A percentile compares a stretch with the other conserved stretches of the same genome.
Conservation (phyloP, 2,329 filamentous ascomycete genomes). For the Clarireedia sp. region DNA sequence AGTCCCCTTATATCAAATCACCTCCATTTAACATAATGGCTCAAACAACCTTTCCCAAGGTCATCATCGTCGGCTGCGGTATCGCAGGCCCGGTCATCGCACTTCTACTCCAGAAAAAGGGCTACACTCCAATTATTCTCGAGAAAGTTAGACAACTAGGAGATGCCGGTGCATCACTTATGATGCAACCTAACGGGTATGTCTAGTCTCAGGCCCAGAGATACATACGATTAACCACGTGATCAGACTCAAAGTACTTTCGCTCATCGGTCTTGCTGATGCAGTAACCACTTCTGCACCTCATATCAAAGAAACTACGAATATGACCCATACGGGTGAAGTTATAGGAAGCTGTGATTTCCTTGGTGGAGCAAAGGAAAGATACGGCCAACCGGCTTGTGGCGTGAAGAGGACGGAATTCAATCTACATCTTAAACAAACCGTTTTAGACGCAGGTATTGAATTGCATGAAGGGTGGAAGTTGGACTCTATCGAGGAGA, state of each 20-base stretch:
- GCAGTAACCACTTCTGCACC: not conserved
- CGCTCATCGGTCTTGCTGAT: not conserved
- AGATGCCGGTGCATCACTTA: constrained; percentile 6
- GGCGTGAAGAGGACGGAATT: constrained; percentile 5
- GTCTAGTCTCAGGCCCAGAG: not conserved
- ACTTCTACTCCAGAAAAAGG: constrained; percentile 12
- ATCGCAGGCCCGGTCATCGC: constrained; percentile 12
- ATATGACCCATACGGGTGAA: not conserved
- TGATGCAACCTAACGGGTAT: constrained; percentile 10
- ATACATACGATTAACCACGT: not conserved
- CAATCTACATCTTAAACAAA: constrained; percentile 6
- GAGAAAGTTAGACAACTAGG: constrained; percentile 9
- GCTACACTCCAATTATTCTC: constrained; percentile 11
- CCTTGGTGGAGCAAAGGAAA: constrained; percentile 3
- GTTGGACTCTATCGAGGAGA: constrained; percentile 5
- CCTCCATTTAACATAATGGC: not conserved
- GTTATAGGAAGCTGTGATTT: not conserved
- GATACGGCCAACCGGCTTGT: constrained; percentile 10
- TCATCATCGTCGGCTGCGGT: constrained; percentile 12
- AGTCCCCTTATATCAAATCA: too few relatives aligned
- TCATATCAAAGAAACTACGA: not conserved
- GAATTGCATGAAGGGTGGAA: constrained; percentile 8
- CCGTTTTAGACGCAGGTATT: not conserved
- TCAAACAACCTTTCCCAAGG: not conserved
- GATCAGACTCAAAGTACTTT: constrained; percentile 7